A percentile compares a stretch with the other conserved stretches of the same genome.
phyloP scores from a whole-genome alignment of 495 filamentous ascomycete genomes.

The Penicillium roqueforti region DNA sequence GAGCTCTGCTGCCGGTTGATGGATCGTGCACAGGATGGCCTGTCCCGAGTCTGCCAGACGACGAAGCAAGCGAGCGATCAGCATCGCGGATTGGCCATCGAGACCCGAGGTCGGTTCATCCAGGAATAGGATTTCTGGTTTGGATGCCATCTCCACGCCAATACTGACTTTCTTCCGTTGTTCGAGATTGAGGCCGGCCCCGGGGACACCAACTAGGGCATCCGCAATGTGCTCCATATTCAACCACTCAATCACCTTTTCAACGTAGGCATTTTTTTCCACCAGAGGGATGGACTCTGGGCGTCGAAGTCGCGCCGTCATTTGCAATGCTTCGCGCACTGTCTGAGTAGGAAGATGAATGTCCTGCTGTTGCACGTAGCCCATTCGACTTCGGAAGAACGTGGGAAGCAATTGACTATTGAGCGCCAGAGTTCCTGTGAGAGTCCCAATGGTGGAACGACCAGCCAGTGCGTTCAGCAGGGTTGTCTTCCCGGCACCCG shows the following conservation, averaged over 20 bases:
- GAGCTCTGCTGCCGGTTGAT: constrained; percentile 46
- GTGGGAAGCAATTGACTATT: constrained; percentile 25
- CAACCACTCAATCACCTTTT: constrained; percentile 30
- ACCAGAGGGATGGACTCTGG: constrained; percentile 22
- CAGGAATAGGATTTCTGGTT: constrained; percentile 52
- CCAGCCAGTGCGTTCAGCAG: constrained; percentile 46
- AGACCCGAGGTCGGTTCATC: constrained; percentile 65
- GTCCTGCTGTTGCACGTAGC: constrained; percentile 68
- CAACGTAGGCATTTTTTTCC: constrained; percentile 36
- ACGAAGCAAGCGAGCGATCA: constrained; percentile 61
- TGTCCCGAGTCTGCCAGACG: constrained; percentile 57
- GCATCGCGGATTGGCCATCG: constrained; percentile 62
- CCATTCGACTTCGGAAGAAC: constrained; percentile 45
- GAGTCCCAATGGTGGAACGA: constrained; percentile 21
- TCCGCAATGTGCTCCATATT: constrained; percentile 29
- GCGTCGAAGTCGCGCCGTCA: constrained; percentile 46
- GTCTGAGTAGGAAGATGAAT: constrained; percentile 53
- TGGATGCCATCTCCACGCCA: constrained; percentile 71
- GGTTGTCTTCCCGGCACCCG: constrained; percentile 69
- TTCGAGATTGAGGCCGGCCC: constrained; percentile 33
- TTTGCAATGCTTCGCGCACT: constrained; percentile 45
- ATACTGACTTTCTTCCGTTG: constrained; percentile 58
- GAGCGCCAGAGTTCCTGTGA: constrained; percentile 28
- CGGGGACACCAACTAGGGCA: constrained; percentile 29
- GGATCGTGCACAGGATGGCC: constrained; percentile 62